Conservation (phyloP, 768 basidiomycete genomes). For the Tremella mesenterica region DNA sequence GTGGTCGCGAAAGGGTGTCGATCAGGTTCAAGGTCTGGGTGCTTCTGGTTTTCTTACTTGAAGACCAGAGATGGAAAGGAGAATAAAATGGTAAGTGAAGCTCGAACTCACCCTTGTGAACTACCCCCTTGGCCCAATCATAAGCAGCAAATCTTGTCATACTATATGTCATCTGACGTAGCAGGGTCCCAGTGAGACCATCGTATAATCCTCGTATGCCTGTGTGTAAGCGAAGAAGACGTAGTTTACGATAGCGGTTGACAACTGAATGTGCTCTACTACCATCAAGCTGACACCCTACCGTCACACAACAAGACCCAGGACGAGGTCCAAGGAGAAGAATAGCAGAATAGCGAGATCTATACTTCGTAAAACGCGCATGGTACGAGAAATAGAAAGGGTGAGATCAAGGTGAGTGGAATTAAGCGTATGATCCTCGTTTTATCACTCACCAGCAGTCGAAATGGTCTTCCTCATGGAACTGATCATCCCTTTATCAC, state of each 20-base stretch:
- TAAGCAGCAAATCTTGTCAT: constrained; percentile 90
- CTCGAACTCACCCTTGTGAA: constrained; percentile 54
- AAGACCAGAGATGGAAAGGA: background rate
- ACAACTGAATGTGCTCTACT: no score
- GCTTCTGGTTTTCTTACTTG: constrained; percentile 3
- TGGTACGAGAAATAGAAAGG: no score
- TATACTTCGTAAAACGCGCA: no score
- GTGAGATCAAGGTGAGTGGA: no score
- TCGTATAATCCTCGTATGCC: constrained; percentile 64
- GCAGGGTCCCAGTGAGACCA: constrained; percentile 77
- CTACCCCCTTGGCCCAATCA: constrained; percentile 75
- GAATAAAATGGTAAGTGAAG: background rate
- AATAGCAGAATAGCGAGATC: no score
- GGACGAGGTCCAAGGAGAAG: no score
- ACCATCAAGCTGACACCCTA: no score
- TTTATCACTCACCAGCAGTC: constrained; percentile 58
- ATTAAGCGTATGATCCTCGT: no score
- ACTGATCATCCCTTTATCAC: constrained; percentile 81
- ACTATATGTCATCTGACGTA: constrained; percentile 88
- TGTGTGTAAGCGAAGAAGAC: background rate
- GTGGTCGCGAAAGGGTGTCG: no score
- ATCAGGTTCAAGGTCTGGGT: constrained; percentile 49
- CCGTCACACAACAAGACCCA: no score
- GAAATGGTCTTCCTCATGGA: constrained; percentile 72
- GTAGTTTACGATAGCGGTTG: background rate